Conservation (phyloP, 1,139 yeast genomes). For the Schizosaccharomyces versatilis region DNA sequence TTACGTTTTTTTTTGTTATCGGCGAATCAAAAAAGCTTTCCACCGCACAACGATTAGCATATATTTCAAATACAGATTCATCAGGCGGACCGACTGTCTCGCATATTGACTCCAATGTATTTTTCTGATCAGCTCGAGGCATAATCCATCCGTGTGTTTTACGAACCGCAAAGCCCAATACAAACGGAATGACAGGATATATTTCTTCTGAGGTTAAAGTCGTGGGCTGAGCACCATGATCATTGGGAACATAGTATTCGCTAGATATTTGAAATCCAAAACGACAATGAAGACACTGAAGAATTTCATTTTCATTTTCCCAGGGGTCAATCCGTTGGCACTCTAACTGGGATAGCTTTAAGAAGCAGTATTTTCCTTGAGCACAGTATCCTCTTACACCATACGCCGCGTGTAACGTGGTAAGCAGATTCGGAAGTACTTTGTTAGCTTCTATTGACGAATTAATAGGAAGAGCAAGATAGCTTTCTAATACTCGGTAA, state of each 20-base stretch:
- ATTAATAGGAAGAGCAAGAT: background rate
- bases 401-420: slow-evolving; percentile 41
- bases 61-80: slow-evolving; percentile 17
- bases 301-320: slow-evolving; percentile 34
- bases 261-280: slow-evolving; percentile 44
- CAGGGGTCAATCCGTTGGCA: slow-evolving; percentile 27
- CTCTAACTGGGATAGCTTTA: slow-evolving; percentile 36
- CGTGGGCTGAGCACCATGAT: slow-evolving; percentile 37
- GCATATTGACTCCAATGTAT: slow-evolving; percentile 46
- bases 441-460: background rate
- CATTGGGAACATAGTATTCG: slow-evolving; percentile 38
- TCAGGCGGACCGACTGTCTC: slow-evolving; percentile 35
- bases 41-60: slow-evolving; percentile 23
- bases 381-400: slow-evolving; percentile 55
- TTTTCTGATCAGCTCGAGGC: slow-evolving; percentile 43
- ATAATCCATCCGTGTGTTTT: slow-evolving; percentile 32
- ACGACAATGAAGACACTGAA: slow-evolving; percentile 59
- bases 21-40: slow-evolving; percentile 28
- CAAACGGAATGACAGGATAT: slow-evolving; percentile 32
- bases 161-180: slow-evolving; percentile 39
- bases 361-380: slow-evolving; percentile 36
- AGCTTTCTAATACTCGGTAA: background rate
- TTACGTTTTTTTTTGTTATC: slow-evolving; percentile 3
- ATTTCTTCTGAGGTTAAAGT: slow-evolving; percentile 32
- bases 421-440: background rate